Base-by-base conservation (phyloP, 495 filamentous ascomycete species). In the Penicillium coprophilum region DNA sequence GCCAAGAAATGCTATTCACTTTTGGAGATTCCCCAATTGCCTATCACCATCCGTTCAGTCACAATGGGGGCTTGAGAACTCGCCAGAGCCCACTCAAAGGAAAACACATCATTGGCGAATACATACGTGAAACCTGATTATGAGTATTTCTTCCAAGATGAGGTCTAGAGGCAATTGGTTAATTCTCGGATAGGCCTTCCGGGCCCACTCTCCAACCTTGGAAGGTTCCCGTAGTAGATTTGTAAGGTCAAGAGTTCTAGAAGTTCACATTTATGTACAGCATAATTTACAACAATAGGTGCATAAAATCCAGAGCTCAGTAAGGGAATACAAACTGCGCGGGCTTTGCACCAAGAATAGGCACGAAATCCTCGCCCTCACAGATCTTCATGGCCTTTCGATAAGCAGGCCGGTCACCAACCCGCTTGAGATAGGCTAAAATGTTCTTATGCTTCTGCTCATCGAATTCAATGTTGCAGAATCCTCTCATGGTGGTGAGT, bases 401-500 rank as follows among this genome's bases (percentile, higher is more conserved):
- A 48, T 70, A 71, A 10, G 69, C 69, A 34, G 61, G 59, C 3
- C 69, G 55, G 38, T 66, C 62, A 5, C 59, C 57, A 36, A 71
- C 41, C 4, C 67, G 59, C 49, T 60, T 48, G 50, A 71, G 41
- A 53, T 65, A 71, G 23, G 51, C 53, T 15, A 69, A 56, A 19
- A 70, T 45, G 46, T 70, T 50, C 41, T 53, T 58, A 56, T 71
- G 61, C 48, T 61, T 66, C 28, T 58, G 53, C 38, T 53, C 46
- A 63, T 68, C 69, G 31, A 46, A 61, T 1, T 78, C 72, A n/a
- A 74, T 63, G 20, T 69, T 69, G 48, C 45, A 49, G 58, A 80
- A 85, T 12, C 69, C 67, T 19, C 85, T 69, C 75, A 84, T 74
- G 11, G 80, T 85, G 3, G 82, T 84, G 44, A 86, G 64, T 27